Conservation (phyloP, 352 stramenopile species). For the Phytophthora kernoviae region DNA sequence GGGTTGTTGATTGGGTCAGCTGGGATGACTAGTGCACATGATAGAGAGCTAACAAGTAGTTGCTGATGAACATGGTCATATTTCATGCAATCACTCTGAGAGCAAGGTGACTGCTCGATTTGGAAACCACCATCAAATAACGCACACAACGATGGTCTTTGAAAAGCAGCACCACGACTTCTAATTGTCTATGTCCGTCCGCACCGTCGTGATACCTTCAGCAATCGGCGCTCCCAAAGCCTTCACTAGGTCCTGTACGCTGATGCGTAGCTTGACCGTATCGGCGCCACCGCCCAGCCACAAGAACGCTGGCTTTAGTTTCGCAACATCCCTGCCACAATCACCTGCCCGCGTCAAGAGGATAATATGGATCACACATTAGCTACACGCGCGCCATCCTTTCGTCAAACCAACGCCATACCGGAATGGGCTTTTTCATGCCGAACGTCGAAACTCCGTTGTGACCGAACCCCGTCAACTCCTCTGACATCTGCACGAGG, state of each 20-base stretch:
- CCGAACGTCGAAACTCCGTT: conserved; percentile 87
- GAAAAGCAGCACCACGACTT: not conserved
- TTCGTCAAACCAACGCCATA: conserved; percentile 17
- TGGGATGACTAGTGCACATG: no score
- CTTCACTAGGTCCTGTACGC: conserved; percentile 62
- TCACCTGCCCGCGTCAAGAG: conserved; percentile 47
- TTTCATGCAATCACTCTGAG: no score
- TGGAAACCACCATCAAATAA: no score
- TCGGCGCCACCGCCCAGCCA: conserved; percentile 84
- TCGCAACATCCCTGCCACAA: conserved; percentile 66
- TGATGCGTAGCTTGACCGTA: conserved; percentile 79
- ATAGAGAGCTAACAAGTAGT: no score
- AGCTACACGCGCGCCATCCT: not conserved
- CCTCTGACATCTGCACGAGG: conserved; percentile 47
- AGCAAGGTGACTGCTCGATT: no score
- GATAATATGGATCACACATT: conserved; percentile 4
- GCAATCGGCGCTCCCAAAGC: conserved; percentile 61
- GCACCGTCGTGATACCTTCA: conserved; percentile 59
- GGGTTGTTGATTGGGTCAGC: no score
- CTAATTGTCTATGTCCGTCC: conserved; percentile 36
- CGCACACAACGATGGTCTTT: no score
- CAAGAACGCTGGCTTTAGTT: conserved; percentile 60
- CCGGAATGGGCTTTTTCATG: conserved; percentile 73
- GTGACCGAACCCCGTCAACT: conserved; percentile 85
- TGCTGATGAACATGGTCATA: no score